phyloP scores from a whole-genome alignment of 1,139 yeast genomes.

The Nakaseomyces uthaithaninus region DNA sequence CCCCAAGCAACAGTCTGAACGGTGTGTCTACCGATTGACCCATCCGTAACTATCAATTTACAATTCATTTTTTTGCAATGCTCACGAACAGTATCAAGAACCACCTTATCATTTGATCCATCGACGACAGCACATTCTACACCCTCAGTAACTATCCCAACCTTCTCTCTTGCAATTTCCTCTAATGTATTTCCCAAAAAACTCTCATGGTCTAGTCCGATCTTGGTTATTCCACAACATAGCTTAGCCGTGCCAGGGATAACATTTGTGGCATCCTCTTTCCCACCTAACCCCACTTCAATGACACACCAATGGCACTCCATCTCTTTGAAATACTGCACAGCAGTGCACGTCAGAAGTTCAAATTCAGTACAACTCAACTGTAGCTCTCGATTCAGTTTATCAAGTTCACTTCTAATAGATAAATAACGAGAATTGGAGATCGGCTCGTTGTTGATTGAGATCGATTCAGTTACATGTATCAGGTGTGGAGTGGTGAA shows the following conservation, averaged over 20 bases:
- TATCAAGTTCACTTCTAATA: constrained; percentile 34
- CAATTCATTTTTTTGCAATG: constrained; percentile 29
- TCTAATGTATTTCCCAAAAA: constrained; percentile 58
- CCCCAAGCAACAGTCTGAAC: constrained; percentile 34
- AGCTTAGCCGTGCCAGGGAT: constrained; percentile 37
- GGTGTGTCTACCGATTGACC: constrained; percentile 16
- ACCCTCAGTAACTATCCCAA: constrained; percentile 63
- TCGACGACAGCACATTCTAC: constrained; percentile 62
- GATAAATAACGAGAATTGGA: constrained; percentile 39
- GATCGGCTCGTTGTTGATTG: constrained; percentile 54
- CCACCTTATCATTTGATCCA: constrained; percentile 50
- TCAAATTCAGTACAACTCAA: constrained; percentile 84
- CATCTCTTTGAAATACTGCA: constrained; percentile 55
- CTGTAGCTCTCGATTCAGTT: constrained; percentile 32
- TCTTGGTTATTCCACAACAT: constrained; percentile 70
- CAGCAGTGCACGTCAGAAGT: constrained; percentile 72
- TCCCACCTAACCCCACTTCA: constrained; percentile 89
- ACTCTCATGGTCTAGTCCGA: constrained; percentile 76
- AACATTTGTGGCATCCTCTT: constrained; percentile 81
- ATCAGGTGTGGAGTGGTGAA: constrained; percentile 85
- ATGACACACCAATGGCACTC: constrained; percentile 64
- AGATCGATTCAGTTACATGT: constrained; percentile 64
- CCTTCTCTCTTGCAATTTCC: constrained; percentile 68
- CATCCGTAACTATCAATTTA: constrained; percentile 23
- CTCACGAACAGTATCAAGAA: constrained; percentile 35